A percentile compares a stretch with the other conserved stretches of the same genome.
Conservation (phyloP, 345 rosid species). For the Physaria fendleri region DNA sequence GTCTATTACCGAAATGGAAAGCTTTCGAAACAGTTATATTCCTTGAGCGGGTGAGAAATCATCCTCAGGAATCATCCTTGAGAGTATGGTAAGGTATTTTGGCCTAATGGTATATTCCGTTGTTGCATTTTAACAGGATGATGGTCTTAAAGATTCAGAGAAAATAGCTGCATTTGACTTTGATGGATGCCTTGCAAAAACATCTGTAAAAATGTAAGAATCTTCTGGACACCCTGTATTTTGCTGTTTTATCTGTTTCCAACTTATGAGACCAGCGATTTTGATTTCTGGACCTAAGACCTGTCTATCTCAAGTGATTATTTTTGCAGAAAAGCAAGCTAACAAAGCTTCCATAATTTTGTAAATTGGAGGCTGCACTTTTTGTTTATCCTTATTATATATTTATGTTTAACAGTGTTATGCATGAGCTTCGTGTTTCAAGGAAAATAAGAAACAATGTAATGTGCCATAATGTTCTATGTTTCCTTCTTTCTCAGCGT, state of each 20-base stretch:
- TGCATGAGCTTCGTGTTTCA: background rate
- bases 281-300: background rate
- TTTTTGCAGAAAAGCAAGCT: background rate
- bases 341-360: background rate
- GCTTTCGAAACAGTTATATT: conserved; percentile 79
- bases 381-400: background rate
- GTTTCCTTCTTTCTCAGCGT: conserved; percentile 38
- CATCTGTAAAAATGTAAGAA: conserved; percentile 68
- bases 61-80: no score
- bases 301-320: background rate
- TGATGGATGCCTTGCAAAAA: conserved; percentile 91
- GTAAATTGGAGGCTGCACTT: background rate
- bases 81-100: background rate
- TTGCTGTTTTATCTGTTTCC: background rate
- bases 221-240: background rate
- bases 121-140: conserved; percentile 46
- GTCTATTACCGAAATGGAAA: conserved; percentile 74
- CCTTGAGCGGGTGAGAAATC: conserved; percentile 71
- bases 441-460: no score
- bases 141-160: conserved; percentile 63
- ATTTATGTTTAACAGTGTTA: background rate
- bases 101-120: background rate
- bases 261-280: background rate
- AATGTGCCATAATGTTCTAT: background rate
- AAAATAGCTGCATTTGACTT: conserved; percentile 97